Evolutionary conservation across 257 asterid species (phyloP).

Genomic region (Penstemon eatonii): DNA sequence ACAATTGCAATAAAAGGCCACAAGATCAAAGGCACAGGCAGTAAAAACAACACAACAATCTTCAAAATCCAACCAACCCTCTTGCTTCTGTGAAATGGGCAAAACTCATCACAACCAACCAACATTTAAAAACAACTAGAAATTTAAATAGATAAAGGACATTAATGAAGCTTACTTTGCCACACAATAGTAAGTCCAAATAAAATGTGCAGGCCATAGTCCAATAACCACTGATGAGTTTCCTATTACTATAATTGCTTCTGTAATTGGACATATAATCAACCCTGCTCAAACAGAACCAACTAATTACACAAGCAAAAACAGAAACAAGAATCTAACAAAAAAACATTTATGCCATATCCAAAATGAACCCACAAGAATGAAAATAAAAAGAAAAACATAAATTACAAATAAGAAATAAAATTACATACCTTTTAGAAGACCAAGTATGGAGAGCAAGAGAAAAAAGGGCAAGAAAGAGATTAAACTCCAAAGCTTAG

Average conservation of each 20-base stretch:
- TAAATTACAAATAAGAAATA: background rate
- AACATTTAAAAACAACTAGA: background rate
- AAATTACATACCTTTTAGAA: constrained; percentile 53
- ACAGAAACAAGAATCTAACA: no score
- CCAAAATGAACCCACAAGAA: background rate
- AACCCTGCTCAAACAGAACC: constrained; percentile 54
- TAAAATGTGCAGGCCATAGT: constrained; percentile 82
- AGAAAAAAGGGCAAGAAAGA: constrained; percentile 82
- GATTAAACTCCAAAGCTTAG: constrained; percentile 71
- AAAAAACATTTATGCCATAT: no score
- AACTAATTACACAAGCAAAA: background rate
- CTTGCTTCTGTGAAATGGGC: constrained; percentile 50
- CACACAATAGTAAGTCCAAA: constrained; percentile 83
- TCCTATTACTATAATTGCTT: constrained; percentile 48
- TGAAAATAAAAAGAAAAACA: background rate
- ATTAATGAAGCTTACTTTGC: constrained; percentile 47
- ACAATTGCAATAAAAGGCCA: constrained; percentile 63
- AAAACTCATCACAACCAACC: background rate
- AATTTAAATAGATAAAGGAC: background rate
- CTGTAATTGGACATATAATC: constrained; percentile 54
- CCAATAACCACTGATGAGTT: constrained; percentile 80
- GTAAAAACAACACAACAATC: constrained; percentile 42
- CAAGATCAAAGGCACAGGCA: constrained; percentile 66
- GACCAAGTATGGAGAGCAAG: constrained; percentile 69
- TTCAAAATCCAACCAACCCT: constrained; percentile 78